Conservation (phyloP, 164 flowering plant species). For the Berberis thunbergii region DNA sequence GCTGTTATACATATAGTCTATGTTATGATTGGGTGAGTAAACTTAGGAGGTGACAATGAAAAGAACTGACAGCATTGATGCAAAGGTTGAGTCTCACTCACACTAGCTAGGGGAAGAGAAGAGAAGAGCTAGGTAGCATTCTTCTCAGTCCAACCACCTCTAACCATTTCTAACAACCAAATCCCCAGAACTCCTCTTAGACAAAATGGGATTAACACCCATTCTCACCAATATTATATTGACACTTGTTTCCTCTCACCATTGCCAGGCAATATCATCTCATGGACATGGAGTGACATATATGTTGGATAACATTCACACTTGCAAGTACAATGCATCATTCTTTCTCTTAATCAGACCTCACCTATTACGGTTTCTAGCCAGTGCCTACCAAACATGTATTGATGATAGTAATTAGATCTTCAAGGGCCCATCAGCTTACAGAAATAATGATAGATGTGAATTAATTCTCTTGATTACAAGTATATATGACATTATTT, state of each 20-base stretch:
- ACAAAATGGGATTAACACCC: not conserved
- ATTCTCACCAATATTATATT: not conserved
- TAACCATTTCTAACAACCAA: constrained; percentile 22
- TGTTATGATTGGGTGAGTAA: constrained; percentile 1
- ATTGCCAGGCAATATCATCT: not conserved
- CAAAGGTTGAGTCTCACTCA: constrained; percentile 6
- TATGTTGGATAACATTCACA: not conserved
- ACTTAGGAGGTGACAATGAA: not conserved
- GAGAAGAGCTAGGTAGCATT: not conserved
- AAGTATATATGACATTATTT: no score
- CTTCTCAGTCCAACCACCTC: constrained; percentile 16
- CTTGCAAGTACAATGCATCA: not conserved
- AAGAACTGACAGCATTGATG: constrained; percentile 2
- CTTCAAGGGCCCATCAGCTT: no score
- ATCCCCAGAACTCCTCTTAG: not conserved
- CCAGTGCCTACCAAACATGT: no score
- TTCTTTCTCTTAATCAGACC: no score
- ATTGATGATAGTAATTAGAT: no score
- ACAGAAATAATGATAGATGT: no score
- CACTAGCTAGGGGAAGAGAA: not conserved
- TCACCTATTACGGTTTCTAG: no score
- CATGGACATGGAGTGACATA: not conserved
- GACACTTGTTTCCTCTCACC: not conserved
- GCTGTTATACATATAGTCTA: not conserved
- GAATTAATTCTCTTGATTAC: no score